These are phyloP conservation scores for Alternaria angustiovoidea DNA, from an alignment of 2,329 filamentous ascomycete species.

Conservation along the genomic window DNA sequence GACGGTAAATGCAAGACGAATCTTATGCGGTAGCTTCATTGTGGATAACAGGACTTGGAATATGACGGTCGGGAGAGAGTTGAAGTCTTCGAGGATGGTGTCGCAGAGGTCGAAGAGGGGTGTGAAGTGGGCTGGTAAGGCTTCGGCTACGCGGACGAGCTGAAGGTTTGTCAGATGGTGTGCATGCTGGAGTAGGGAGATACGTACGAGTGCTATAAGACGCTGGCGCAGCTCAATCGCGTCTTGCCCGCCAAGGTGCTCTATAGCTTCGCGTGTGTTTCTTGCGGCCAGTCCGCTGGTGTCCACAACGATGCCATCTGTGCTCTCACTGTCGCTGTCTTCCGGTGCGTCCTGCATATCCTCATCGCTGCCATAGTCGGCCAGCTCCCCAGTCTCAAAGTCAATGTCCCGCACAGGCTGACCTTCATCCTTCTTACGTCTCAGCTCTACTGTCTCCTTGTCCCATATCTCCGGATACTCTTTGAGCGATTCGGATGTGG, in stretches of 20 bases:
- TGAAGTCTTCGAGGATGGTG: constrained; percentile 64
- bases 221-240: constrained; percentile 70
- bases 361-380: constrained; percentile 58
- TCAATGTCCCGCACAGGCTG: constrained; percentile 66
- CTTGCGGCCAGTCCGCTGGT: not conserved
- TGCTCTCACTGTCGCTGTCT: constrained; percentile 11
- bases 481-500: constrained; percentile 59
- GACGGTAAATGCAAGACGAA: constrained; percentile 58
- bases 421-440: constrained; percentile 60
- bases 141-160: constrained; percentile 50
- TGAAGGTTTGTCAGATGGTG: constrained; percentile 31
- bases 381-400: constrained; percentile 64
- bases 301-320: constrained; percentile 4
- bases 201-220: constrained; percentile 64
- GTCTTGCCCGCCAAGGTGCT: constrained; percentile 55
- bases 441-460: constrained; percentile 65
- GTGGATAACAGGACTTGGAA: constrained; percentile 66
- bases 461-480: constrained; percentile 73
- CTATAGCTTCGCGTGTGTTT: constrained; percentile 29
- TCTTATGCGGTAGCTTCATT: constrained; percentile 53
- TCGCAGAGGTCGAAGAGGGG: constrained; percentile 66
- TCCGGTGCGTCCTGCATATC: constrained; percentile 37
- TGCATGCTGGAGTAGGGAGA: no score
- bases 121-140: constrained; percentile 57
- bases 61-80: constrained; percentile 64